Evolutionary conservation across 2,329 filamentous ascomycete species (phyloP), one percentile per base, ranked within the genome.

Genomic region (Aspergillus sp.): DNA sequence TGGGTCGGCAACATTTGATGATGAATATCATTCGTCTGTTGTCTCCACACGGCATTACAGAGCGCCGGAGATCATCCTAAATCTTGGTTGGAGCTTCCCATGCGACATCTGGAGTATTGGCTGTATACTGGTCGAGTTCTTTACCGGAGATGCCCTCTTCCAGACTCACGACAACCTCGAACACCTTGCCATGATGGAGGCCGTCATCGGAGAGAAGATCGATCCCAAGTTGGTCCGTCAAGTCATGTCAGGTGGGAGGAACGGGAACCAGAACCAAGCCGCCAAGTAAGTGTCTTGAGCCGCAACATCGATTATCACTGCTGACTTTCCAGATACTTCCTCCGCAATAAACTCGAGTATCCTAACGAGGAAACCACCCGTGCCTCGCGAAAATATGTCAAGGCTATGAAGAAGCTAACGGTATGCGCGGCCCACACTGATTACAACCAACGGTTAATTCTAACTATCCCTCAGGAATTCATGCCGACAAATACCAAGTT

Each of bases 51-150:
- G 87, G 49, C 87, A 89, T 72, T 89, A 89, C 69, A 83, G 87
- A 62, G 87, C 87, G 7, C 87, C 87, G 0, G 87, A 89, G 72
- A 89, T 89, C 66, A 89, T 89, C 28, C 77, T 89, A 38, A 88
- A 89, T 59, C 80, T 89, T 25, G 87, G 87, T 19, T 89, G 87
- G 87, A 88, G 85, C 67, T 89, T 86, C 69, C 86, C 87, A 11
- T 89, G 87, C 70, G 87, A 89, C 68, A 87, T 89, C 57, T 89
- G 87, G 87, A 89, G 87, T 72, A 88, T 89, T 59, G 87, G 87
- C 23, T 89, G 87, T 67, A 89, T 89, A 59, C 76, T 89, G 11
- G 87, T 89, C 34, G 87, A 89, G 66, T 89, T 89, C 72, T 89
- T 87, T 77, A 89, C 87, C 0, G 87, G 87, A 9, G 87, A 89